Conservation (phyloP, 345 rosid species). For the Linum trigynum region DNA sequence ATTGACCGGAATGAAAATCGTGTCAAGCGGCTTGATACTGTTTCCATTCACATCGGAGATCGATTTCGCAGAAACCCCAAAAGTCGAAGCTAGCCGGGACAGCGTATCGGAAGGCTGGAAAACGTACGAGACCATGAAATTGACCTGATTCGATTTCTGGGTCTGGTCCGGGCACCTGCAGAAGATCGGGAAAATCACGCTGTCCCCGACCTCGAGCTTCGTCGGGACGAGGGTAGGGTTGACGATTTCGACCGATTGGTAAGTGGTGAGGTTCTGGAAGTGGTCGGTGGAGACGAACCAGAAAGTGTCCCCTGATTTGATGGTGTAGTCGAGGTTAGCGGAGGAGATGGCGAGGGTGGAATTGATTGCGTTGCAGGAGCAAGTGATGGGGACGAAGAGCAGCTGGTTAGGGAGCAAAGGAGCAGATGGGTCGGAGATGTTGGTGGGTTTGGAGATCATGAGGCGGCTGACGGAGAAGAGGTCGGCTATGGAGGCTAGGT, state of each 20-base stretch:
- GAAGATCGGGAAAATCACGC: constrained; percentile 41
- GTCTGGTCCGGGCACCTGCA: constrained; percentile 55
- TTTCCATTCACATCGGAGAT: constrained; percentile 39
- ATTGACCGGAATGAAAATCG: constrained; percentile 46
- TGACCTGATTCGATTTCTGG: constrained; percentile 23
- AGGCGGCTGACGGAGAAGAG: constrained; percentile 51
- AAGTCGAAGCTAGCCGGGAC: constrained; percentile 39
- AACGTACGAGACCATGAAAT: constrained; percentile 48
- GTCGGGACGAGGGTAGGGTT: constrained; percentile 50
- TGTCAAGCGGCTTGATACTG: constrained; percentile 22
- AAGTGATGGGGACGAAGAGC: constrained; percentile 50
- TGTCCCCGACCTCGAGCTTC: constrained; percentile 28
- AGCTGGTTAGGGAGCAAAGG: constrained; percentile 36
- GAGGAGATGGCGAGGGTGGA: constrained; percentile 25
- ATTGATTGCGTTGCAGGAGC: constrained; percentile 43
- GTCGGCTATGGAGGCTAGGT: constrained; percentile 50
- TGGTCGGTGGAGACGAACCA: constrained; percentile 22
- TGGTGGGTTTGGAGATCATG: constrained; percentile 55
- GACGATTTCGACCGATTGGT: constrained; percentile 48
- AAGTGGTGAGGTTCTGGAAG: constrained; percentile 52
- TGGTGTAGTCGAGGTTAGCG: constrained; percentile 42
- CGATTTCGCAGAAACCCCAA: constrained; percentile 30
- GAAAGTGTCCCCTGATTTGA: constrained; percentile 35
- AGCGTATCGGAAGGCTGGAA: constrained; percentile 50
- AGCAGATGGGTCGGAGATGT: constrained; percentile 43